Evolutionary conservation across 2,329 filamentous ascomycete species (phyloP), one percentile per base, ranked within the genome.

Genomic region (Colletotrichum acutatum): DNA sequence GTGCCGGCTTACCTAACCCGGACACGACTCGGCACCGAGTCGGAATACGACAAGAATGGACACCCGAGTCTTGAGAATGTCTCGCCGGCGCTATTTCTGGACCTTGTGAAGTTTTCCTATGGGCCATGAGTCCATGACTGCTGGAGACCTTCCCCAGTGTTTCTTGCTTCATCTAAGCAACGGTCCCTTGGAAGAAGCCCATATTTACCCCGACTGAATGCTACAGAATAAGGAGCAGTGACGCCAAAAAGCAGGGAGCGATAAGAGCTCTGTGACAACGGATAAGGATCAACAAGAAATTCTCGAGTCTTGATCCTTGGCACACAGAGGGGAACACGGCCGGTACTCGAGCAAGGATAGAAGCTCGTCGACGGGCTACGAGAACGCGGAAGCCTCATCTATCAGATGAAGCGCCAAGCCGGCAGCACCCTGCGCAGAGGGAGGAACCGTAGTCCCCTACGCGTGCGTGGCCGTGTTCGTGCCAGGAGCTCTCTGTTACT

Each of bases 381-480:
- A 56, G 60, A 59, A n/a, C 57, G 32, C 30, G 46, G 52, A 19
- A 72, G 57, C 66, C 42, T 71, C 66, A 58, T 61, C 67, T 60
- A 66, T 73, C 61, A 62, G 71, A 73, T 66, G 71, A 73, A 73
- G 71, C 71, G 66, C 66, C 71, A 66, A 71, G 71, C 54, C 66
- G 60, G 71, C 34, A 61, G 71, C 26, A 56, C 71, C 71, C 66
- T 73, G 71, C 71, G 49, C 66, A 68, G 54, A 65, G 67, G 67
- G 60, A 73, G 46, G 71, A 71, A 57, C 66, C 61, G 49, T 58
- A 22, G 42, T 49, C 42, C 42, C 42, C 3, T 49, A 49, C 34
- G 49, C 52, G 56, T 32, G 32, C 70, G 54, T 56, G 49, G 46
- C 61, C 61, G 22, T 28, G 22, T 65, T 56, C 22, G 32, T 30